Percentiles rank a stretch among this genome's conserved stretches.
Conservation (phyloP, 352 stramenopile genomes). For the Phytophthora pini region DNA sequence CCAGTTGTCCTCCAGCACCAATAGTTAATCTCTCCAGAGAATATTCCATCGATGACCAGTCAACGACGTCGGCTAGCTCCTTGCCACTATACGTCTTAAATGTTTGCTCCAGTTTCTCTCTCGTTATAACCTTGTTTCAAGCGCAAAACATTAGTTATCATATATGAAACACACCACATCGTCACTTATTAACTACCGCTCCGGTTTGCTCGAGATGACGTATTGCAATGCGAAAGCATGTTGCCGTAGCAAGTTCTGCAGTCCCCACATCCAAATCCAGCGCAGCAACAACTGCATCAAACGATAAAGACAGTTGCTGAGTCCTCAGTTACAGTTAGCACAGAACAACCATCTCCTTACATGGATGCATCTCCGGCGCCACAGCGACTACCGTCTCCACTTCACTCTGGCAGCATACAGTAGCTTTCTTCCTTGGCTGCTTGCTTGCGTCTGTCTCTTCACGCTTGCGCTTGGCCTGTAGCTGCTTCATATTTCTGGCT, state of each 20-base stretch:
- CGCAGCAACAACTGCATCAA: constrained; percentile 33
- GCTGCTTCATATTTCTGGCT: constrained; percentile 34
- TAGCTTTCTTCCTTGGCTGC: constrained; percentile 25
- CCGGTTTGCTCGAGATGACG: constrained; percentile 34
- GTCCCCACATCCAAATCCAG: constrained; percentile 26
- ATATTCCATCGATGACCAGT: constrained; percentile 16
- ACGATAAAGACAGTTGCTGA: neutral
- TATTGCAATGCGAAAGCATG: constrained; percentile 44
- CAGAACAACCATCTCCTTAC: constrained; percentile 19
- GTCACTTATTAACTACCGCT: constrained; percentile 23
- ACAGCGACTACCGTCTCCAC: neutral
- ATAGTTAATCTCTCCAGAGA: constrained; percentile 9
- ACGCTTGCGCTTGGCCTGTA: constrained; percentile 37
- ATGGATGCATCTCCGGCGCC: constrained; percentile 30
- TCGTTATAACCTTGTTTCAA: constrained; percentile 29
- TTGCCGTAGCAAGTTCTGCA: constrained; percentile 17
- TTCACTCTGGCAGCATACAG: neutral
- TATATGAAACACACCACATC: neutral
- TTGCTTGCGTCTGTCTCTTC: constrained; percentile 17
- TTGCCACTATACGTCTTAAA: constrained; percentile 45
- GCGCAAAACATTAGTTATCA: neutral
- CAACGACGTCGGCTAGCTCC: constrained; percentile 13
- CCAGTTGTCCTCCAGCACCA: neutral
- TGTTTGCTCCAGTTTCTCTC: constrained; percentile 19
- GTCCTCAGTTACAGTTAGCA: neutral